A percentile compares a stretch with the other conserved stretches of the same genome.
phyloP scores from a whole-genome alignment of 108 stramenopile genomes.

The Nitzschia putrida region DNA sequence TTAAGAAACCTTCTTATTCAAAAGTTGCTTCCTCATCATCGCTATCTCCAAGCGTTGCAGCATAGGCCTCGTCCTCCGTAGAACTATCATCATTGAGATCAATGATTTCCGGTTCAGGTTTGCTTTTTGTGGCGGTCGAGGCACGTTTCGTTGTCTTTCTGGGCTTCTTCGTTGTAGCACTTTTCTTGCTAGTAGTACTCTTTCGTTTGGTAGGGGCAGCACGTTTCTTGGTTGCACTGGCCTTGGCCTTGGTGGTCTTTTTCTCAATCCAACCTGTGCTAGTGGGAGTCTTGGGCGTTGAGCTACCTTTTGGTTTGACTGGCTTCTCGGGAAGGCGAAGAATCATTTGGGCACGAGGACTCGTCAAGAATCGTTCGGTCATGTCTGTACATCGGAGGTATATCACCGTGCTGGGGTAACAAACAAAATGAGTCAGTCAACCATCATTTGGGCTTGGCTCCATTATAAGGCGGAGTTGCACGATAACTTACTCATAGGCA shows the following conservation, averaged over 20 bases:
- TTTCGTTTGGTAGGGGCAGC: too few relatives aligned
- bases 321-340: constrained; percentile 38
- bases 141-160: too few relatives aligned
- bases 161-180: too few relatives aligned
- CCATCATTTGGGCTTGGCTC: neutral
- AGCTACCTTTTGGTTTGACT: constrained; percentile 1
- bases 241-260: constrained; percentile 34
- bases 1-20: too few relatives aligned
- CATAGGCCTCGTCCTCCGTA: too few relatives aligned
- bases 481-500: constrained; percentile 52
- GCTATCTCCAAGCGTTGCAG: too few relatives aligned
- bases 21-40: too few relatives aligned
- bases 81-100: too few relatives aligned
- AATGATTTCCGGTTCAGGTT: too few relatives aligned
- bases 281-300: constrained; percentile 5
- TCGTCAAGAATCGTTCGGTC: constrained; percentile 22
- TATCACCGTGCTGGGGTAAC: constrained; percentile 32
- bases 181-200: too few relatives aligned
- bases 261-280: constrained; percentile 39
- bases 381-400: constrained; percentile 27
- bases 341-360: constrained; percentile 32
- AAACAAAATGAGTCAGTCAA: neutral
- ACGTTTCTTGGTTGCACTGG: constrained; percentile 15
- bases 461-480: neutral
- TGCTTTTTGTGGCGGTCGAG: too few relatives aligned